These are phyloP conservation scores for Suhomyces panamericanus DNA, from an alignment of 1,139 yeast species.

Conservation along the genomic window DNA sequence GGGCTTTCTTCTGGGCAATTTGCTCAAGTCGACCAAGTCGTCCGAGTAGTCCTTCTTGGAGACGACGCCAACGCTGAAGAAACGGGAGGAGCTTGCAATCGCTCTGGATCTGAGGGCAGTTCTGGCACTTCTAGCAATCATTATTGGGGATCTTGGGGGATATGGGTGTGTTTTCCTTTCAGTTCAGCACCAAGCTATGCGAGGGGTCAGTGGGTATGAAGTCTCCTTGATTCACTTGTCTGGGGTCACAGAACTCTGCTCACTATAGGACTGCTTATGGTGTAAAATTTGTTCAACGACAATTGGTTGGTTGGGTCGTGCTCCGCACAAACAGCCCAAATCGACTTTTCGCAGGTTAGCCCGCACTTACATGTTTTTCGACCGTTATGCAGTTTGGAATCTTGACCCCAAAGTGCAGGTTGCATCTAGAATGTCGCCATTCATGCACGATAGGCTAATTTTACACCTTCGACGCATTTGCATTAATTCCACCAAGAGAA, in stretches of 20 bases:
- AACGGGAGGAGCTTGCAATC: conserved; percentile 7
- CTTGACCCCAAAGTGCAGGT: too few species aligned
- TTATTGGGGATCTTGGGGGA: conserved; percentile 1
- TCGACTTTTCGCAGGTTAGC: not conserved
- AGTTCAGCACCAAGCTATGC: not conserved
- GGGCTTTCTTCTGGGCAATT: conserved; percentile 43
- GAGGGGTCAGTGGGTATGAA: not conserved
- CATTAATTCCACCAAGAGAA: too few species aligned
- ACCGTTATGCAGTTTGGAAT: too few species aligned
- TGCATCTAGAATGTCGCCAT: too few species aligned
- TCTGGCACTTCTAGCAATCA: conserved; percentile 11
- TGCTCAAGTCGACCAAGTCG: conserved; percentile 38
- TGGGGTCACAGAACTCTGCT: conserved; percentile 2
- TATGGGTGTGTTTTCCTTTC: not conserved
- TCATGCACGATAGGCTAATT: too few species aligned
- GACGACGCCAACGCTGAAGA: conserved; percentile 6
- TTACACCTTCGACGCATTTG: too few species aligned
- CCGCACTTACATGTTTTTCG: too few species aligned
- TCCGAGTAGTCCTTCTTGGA: conserved; percentile 17
- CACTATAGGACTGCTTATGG: conserved; percentile 2
- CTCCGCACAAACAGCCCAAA: not conserved
- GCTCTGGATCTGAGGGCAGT: conserved; percentile 10
- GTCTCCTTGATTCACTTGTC: not conserved
- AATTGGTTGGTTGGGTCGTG: conserved; percentile 13
- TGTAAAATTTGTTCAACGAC: conserved; percentile 13